These are phyloP conservation scores for Handroanthus guayacan DNA, from an alignment of 257 asterid genomes.

Conservation along the genomic window DNA sequence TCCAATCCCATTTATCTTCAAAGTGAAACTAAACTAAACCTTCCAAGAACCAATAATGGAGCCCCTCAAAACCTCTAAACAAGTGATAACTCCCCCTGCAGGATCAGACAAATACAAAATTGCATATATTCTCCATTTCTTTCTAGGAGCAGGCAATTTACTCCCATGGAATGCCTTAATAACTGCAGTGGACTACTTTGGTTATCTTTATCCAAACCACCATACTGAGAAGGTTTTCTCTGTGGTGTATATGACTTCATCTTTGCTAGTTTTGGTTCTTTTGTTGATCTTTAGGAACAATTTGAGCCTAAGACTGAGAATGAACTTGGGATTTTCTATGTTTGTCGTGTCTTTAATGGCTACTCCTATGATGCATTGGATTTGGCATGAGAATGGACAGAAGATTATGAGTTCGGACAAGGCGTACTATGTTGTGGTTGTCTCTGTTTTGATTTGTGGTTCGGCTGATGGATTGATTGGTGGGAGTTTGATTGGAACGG, in stretches of 20 bases:
- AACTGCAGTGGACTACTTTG: constrained; percentile 77
- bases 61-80: constrained; percentile 21
- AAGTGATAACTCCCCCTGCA: constrained; percentile 17
- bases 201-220: constrained; percentile 57
- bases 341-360: constrained; percentile 58
- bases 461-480: constrained; percentile 74
- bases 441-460: constrained; percentile 67
- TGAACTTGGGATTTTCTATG: constrained; percentile 74
- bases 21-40: neutral
- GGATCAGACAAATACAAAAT: constrained; percentile 61
- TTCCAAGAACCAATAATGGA: constrained; percentile 30
- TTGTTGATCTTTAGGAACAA: constrained; percentile 47
- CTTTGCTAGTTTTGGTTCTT: constrained; percentile 53
- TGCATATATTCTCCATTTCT: constrained; percentile 73
- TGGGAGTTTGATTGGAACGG: constrained; percentile 70
- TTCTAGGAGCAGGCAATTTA: constrained; percentile 84
- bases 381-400: constrained; percentile 28
- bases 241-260: constrained; percentile 72
- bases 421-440: constrained; percentile 50
- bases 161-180: constrained; percentile 87
- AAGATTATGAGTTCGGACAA: constrained; percentile 36
- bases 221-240: constrained; percentile 76
- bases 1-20: constrained; percentile 13
- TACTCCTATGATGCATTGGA: constrained; percentile 66
- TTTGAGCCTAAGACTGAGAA: constrained; percentile 54